Conservation (phyloP, 257 asterid genomes). For the Handroanthus guayacan region DNA sequence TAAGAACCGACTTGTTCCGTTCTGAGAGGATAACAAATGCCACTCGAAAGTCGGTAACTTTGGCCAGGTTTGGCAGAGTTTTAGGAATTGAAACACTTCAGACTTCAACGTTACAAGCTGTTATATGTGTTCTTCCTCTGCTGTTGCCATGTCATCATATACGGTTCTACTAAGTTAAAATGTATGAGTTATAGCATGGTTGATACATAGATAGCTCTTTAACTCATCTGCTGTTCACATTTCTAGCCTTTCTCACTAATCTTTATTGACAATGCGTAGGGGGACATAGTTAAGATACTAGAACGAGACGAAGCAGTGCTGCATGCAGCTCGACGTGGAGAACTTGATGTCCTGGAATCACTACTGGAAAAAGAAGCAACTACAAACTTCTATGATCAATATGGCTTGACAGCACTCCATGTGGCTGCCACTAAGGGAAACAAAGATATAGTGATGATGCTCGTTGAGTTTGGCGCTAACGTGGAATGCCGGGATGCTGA, state of each 20-base stretch:
- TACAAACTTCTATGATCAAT: conserved; percentile 55
- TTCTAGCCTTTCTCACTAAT: neutral
- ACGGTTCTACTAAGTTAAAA: neutral
- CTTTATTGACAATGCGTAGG: conserved; percentile 38
- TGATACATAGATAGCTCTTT: neutral
- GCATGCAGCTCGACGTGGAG: conserved; percentile 74
- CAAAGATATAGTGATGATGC: conserved; percentile 66
- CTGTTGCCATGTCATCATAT: neutral
- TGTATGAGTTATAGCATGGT: neutral
- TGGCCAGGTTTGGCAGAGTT: neutral
- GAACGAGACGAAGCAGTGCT: conserved; percentile 76
- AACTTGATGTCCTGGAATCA: conserved; percentile 55
- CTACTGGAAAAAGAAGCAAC: conserved; percentile 70
- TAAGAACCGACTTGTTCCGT: neutral
- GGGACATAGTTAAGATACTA: conserved; percentile 53
- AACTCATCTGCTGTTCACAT: neutral
- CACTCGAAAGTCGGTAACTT: neutral
- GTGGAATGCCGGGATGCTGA: conserved; percentile 65
- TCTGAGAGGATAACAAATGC: neutral
- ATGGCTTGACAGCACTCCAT: conserved; percentile 76
- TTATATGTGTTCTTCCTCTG: neutral
- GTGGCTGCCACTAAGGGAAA: conserved; percentile 74
- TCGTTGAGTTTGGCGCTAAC: conserved; percentile 73
- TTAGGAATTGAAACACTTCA: neutral
- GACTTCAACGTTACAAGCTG: neutral